A percentile compares a stretch with the other conserved stretches of the same genome.
These are phyloP conservation scores for Takashimella koratensis DNA, from an alignment of 1,284 basidiomycete genomes.

Conservation along the genomic window DNA sequence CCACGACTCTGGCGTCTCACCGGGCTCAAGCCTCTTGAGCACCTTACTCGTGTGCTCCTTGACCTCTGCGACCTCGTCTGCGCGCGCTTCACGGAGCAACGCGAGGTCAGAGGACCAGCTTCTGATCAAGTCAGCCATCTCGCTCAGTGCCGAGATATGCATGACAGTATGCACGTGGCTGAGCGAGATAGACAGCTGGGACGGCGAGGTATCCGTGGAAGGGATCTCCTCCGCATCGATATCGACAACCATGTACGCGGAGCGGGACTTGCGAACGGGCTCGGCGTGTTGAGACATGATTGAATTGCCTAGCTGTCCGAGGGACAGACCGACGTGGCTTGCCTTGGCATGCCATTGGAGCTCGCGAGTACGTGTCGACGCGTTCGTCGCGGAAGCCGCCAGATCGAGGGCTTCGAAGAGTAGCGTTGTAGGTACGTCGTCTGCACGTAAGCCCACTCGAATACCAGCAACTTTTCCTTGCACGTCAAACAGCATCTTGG, in stretches of 20 bases:
- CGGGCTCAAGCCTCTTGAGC: conserved; percentile 50
- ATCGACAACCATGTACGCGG: conserved; percentile 78
- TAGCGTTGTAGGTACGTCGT: conserved; percentile 40
- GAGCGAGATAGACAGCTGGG: conserved; percentile 55
- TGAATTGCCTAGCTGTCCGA: conserved; percentile 28
- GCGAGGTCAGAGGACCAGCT: conserved; percentile 69
- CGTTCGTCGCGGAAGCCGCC: conserved; percentile 28
- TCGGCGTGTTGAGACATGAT: conserved; percentile 19
- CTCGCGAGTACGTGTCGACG: conserved; percentile 2
- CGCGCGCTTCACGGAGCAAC: conserved; percentile 65
- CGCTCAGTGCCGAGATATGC: conserved; percentile 84
- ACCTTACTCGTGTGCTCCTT: conserved; percentile 72
- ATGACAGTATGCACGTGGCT: conserved; percentile 82
- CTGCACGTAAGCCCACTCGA: conserved; percentile 39
- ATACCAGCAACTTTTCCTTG: conserved; percentile 31
- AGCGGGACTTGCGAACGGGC: conserved; percentile 62
- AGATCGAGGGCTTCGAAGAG: conserved; percentile 40
- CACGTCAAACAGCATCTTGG: conserved; percentile 18
- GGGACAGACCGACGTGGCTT: conserved; percentile 39
- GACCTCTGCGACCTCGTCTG: conserved; percentile 71
- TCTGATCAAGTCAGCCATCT: conserved; percentile 80
- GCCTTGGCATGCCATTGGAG: conserved; percentile 41
- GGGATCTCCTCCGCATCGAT: conserved; percentile 51
- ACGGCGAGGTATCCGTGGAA: conserved; percentile 15
- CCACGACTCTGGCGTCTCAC: conserved; percentile 53